Conservation (phyloP, 495 filamentous ascomycete species). For the Penicillium cinerascens region DNA sequence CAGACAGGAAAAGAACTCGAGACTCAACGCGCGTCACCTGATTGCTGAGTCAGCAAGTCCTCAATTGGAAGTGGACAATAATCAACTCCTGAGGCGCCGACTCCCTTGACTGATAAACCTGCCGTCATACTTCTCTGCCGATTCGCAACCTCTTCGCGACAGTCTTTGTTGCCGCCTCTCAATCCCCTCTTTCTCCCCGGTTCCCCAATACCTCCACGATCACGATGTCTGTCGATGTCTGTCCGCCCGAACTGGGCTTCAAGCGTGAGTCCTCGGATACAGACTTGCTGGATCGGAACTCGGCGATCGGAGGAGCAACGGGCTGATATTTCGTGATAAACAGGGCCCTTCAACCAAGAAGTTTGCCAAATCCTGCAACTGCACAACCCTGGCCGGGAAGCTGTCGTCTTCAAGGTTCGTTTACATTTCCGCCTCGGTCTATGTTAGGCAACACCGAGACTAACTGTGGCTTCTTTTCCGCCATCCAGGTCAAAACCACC, state of each 20-base stretch:
- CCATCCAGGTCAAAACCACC: constrained; percentile 88
- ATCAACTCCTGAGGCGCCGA: constrained; percentile 26
- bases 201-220: constrained; percentile 7
- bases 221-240: constrained; percentile 90
- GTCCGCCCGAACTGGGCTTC: constrained; percentile 89
- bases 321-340: constrained; percentile 19
- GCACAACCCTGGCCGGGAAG: constrained; percentile 69
- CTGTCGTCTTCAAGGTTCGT: constrained; percentile 92
- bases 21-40: constrained; percentile 25
- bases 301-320: neutral
- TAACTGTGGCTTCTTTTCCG: constrained; percentile 13
- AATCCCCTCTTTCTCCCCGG: neutral
- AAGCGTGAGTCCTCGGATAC: constrained; percentile 59
- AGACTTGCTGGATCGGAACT: neutral
- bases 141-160: constrained; percentile 14
- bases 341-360: constrained; percentile 91
- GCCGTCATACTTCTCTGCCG: constrained; percentile 11
- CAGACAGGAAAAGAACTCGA: neutral
- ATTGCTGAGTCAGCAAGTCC: constrained; percentile 25
- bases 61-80: constrained; percentile 23
- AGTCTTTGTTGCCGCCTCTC: neutral
- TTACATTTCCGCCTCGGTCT: neutral
- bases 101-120: constrained; percentile 20
- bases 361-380: constrained; percentile 80
- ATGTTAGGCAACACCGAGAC: constrained; percentile 16